phyloP scores from a whole-genome alignment of 2,329 filamentous ascomycete genomes.

The Pseudogymnoascus sp. region DNA sequence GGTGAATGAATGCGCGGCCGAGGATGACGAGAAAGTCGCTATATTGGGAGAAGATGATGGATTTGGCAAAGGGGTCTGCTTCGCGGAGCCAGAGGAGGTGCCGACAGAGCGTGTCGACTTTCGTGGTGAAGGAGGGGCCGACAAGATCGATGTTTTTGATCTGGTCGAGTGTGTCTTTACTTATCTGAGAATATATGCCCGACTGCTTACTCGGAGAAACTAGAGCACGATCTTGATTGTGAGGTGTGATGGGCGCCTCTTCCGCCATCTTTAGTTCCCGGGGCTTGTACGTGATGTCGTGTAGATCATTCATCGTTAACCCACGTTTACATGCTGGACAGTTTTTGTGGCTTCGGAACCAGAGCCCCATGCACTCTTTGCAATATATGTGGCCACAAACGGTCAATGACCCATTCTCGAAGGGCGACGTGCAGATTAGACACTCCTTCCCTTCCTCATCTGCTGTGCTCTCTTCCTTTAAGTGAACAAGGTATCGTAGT shows the following conservation, averaged over 20 bases:
- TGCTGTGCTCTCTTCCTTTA: conserved; percentile 45
- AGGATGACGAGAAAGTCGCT: conserved; percentile 72
- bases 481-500: conserved; percentile 57
- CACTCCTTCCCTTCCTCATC: conserved; percentile 62
- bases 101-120: conserved; percentile 74
- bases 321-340: conserved; percentile 79
- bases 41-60: conserved; percentile 91
- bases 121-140: conserved; percentile 72
- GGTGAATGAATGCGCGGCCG: conserved; percentile 57
- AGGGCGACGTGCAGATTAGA: conserved; percentile 73
- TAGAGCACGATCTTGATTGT: background rate
- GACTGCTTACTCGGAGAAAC: conserved; percentile 22
- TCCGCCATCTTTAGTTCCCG: conserved; percentile 62
- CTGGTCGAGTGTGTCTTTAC: conserved; percentile 59
- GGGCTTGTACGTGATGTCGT: conserved; percentile 78
- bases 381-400: conserved; percentile 90
- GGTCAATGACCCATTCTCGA: conserved; percentile 73
- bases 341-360: conserved; percentile 66
- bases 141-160: conserved; percentile 76
- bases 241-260: conserved; percentile 28
- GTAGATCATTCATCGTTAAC: conserved; percentile 60
- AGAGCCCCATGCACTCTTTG: conserved; percentile 73
- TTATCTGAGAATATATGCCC: conserved; percentile 70
- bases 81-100: conserved; percentile 81
- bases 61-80: conserved; percentile 79